Evolutionary conservation across 306 rosid genomes (phyloP), one percentile per base, ranked within the genome.

Genomic region (Lathyrus tuberosus): DNA sequence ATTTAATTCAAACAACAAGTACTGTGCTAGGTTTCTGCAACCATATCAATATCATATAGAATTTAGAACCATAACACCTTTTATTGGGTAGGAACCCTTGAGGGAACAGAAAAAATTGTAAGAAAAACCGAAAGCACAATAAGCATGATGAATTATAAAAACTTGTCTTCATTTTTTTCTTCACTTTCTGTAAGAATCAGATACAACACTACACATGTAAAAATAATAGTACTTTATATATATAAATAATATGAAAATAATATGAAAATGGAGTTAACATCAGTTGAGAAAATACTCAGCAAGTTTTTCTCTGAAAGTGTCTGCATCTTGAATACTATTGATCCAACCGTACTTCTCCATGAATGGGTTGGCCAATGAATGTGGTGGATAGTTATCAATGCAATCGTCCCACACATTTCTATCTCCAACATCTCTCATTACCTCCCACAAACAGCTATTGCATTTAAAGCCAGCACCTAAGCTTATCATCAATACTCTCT

Each of bases 401-500:
- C 90, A 85, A 4, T 90, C 95, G 2, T 67, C 72, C 98, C 98
- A 94, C 16, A 85, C 98, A 78, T 90, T 90, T 0, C 33, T 81
- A 9, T 72, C 82, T 7, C 17, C 82, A 15, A 86, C 57, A 46
- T 92, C 96, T 64, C 80, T 85, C 83, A 86, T 69, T 26, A 90
- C 96, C 80, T 92, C 93, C 89, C 92, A 87, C 77, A 86, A 62
- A 65, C 96, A 89, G 73, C 98, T 92, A 41, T 88, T 86, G 83
- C 98, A 92, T 85, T 92, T 92, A 81, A 92, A 92, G 52, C 98
- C 98, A 22, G 93, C 93, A 46, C 98, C 98, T 75, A 92, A 92
- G 74, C 98, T 90, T 80, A 92, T 92, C 98, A 92, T 92, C 73
- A 92, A 22, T 0, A 92, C 78, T 3, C 72, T 88, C 11, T 83